Evolutionary conservation across 2,329 filamentous ascomycete genomes (phyloP).

Genomic region (Septoria linicola): DNA sequence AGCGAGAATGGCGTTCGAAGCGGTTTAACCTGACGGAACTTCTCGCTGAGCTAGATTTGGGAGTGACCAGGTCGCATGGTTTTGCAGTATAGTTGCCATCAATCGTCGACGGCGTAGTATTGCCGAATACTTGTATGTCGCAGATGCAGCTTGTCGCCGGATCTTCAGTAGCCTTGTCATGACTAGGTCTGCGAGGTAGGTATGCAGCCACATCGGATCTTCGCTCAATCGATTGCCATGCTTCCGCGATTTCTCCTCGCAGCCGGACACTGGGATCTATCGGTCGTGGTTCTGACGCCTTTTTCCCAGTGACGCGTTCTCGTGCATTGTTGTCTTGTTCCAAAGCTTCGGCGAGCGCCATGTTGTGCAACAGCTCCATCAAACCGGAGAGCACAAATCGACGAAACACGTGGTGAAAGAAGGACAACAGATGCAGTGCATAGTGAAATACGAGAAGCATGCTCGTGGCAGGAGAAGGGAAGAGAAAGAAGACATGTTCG

Average conservation of each 20-base stretch:
- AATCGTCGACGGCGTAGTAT: neutral
- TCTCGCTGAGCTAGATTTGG: neutral
- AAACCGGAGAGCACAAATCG: constrained; percentile 8
- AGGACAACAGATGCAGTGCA: constrained; percentile 4
- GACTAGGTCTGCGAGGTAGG: neutral
- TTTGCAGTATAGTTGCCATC: neutral
- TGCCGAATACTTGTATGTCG: neutral
- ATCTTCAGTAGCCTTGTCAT: neutral
- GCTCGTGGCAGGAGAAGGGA: constrained; percentile 3
- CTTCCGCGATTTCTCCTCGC: neutral
- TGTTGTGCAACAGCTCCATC: constrained; percentile 10
- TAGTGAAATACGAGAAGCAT: constrained; percentile 5
- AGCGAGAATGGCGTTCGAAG: constrained; percentile 3
- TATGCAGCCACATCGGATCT: neutral
- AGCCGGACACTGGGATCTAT: constrained; percentile 1
- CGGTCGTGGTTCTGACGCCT: neutral
- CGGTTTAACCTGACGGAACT: constrained; percentile 7
- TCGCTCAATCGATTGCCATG: constrained; percentile 4
- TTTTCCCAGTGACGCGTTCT: constrained; percentile 1
- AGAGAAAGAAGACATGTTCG: neutral
- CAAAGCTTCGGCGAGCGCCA: neutral
- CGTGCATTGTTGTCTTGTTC: constrained; percentile 2
- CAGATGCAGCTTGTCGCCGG: neutral
- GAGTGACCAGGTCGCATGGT: neutral
- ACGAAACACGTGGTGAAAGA: neutral